A percentile compares a stretch with the other conserved stretches of the same genome.
Conservation (phyloP, 192 early-diverging fungal species). For the Piromyces finnis region DNA sequence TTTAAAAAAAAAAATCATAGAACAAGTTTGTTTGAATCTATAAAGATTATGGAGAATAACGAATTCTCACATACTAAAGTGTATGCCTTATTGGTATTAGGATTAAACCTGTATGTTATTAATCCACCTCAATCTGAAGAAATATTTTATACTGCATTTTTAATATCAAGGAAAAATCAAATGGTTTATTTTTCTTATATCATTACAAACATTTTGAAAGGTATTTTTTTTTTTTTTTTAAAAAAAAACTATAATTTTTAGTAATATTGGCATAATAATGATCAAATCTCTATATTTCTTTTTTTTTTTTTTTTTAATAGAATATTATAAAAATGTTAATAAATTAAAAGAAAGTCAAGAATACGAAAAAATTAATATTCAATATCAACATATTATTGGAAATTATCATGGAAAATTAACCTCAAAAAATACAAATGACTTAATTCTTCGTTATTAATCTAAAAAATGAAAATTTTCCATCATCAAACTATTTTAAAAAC, state of each 20-base stretch:
- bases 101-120: neutral
- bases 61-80: neutral
- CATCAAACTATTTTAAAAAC: too few species aligned
- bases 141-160: neutral
- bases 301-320: neutral
- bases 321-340: neutral
- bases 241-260: too few species aligned
- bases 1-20: too few species aligned
- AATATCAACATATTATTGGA: neutral
- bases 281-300: neutral
- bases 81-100: neutral
- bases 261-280: too few species aligned
- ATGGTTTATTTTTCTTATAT: neutral
- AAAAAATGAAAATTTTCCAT: too few species aligned
- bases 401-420: neutral
- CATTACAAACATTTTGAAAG: neutral
- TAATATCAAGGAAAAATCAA: neutral
- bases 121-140: neutral
- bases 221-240: too few species aligned
- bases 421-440: neutral
- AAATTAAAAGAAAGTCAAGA: neutral
- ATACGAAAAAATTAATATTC: neutral
- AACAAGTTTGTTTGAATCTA: neutral
- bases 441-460: neutral
- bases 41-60: neutral